Percentiles rank a stretch among this genome's conserved stretches.
Evolutionary conservation across 306 rosid species (phyloP).

Genomic region (Amphicarpaea edgeworthii): DNA sequence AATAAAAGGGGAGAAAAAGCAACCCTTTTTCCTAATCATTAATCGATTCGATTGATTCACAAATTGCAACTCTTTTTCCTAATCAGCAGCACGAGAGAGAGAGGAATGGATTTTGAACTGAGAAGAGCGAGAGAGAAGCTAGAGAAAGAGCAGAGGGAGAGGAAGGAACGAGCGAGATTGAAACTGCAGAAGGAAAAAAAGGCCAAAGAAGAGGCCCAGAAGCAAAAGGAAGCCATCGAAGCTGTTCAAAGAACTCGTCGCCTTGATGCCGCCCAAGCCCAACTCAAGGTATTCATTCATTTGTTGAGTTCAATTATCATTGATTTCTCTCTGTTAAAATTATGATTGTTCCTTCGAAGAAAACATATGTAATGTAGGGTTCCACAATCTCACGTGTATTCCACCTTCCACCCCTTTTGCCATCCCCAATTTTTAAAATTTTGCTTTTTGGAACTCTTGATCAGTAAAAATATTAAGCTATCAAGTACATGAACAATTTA

Average conservation of each 20-base stretch:
- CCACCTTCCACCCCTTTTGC: background rate
- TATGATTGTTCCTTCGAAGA: too few relatives aligned
- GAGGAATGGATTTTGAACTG: conserved; percentile 86
- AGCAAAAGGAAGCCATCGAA: conserved; percentile 86
- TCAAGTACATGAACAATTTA: too few relatives aligned
- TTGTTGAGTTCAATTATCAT: too few relatives aligned
- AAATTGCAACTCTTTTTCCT: conserved; percentile 24
- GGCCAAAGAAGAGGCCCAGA: conserved; percentile 70
- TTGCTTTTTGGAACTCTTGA: background rate
- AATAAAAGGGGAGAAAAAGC: background rate
- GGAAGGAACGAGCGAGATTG: conserved; percentile 57
- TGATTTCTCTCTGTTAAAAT: too few relatives aligned
- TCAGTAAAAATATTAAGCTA: too few relatives aligned
- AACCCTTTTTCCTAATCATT: conserved; percentile 36
- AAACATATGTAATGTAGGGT: too few relatives aligned
- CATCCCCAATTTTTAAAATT: background rate
- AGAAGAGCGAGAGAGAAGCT: conserved; percentile 93
- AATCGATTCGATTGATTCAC: background rate
- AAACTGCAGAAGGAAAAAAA: conserved; percentile 71
- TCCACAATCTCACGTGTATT: too few relatives aligned
- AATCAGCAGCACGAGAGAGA: conserved; percentile 3
- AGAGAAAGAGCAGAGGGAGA: conserved; percentile 85
- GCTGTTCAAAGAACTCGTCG: conserved; percentile 86
- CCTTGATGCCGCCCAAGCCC: conserved; percentile 84
- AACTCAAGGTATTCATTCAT: conserved; percentile 62